Evolutionary conservation across 1,284 basidiomycete genomes (phyloP), one percentile per base, ranked within the genome.

Genomic region (Polyporus tsugae): DNA sequence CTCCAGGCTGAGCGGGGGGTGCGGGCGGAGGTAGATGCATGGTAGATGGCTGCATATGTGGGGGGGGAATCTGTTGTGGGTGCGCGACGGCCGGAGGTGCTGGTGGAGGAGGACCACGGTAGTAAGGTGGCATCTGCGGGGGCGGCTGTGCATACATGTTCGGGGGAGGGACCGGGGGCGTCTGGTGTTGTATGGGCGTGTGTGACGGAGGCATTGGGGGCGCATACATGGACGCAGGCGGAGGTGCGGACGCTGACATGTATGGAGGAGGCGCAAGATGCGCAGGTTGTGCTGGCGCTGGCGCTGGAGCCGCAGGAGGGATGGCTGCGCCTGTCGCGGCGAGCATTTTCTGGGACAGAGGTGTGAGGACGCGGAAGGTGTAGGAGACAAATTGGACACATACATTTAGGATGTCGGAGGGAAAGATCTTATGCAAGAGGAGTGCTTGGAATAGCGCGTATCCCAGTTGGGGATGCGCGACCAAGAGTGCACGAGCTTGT

Each of bases 361-460:
- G 66, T 25, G 17, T 61, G 46, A 58, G 65, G 29, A 60, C 22
- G 13, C 7, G 46, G 52, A 15, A 22, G 29, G n/a, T 2, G 44
- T 22, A 25, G 52, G 22, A 39, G 49, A 46, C 22, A 0, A 29
- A 61, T 13, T 22, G 35, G 25, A 72, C 46, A 77, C 85, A 76
- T 74, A 91, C 89, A 76, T 91, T 85, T 2, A 99, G 85, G 62
- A 98, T 91, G 2, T 89, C 87, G 1, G 93, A 89, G 74, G 99
- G 97, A 60, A 99, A 95, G 33, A 99, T 95, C 78, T 97, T 95
- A 86, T 98, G 95, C 68, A 98, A 85, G 6, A 99, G 84, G 77
- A 99, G 89, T 0, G 95, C 94, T 82, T 99, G 97, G 84, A 99
- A 99, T 22, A 99, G 86, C 0, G 97, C 97, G 78, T 99, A 99